Evolutionary conservation across 768 basidiomycete genomes (phyloP).

Genomic region (Boletus eberwhitei): DNA sequence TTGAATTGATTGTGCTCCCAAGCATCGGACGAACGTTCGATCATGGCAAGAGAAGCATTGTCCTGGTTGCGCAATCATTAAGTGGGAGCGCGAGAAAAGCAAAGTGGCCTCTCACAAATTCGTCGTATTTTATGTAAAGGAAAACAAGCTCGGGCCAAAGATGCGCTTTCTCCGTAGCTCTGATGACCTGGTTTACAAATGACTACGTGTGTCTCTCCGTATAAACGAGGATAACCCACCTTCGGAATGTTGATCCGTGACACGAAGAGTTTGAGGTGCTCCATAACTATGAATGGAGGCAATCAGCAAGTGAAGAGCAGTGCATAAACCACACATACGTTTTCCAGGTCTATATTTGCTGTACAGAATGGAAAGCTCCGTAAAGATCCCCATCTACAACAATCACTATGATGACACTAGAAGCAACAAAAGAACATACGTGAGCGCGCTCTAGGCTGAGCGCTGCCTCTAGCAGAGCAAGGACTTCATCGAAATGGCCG

Average conservation of each 20-base stretch:
- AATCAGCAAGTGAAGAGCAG: background rate
- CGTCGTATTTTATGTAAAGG: constrained; percentile 97
- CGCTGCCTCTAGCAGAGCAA: constrained; percentile 89
- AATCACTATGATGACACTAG: constrained; percentile 12
- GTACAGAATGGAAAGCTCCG: constrained; percentile 86
- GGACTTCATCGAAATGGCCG: constrained; percentile 93
- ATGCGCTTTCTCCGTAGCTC: constrained; percentile 92
- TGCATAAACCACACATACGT: constrained; percentile 47
- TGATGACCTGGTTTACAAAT: constrained; percentile 63
- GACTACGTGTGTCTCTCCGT: background rate
- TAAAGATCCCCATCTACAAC: constrained; percentile 90
- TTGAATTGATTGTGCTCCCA: constrained; percentile 99
- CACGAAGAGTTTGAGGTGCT: constrained; percentile 95
- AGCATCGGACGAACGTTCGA: constrained; percentile 95
- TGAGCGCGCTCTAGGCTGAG: constrained; percentile 96
- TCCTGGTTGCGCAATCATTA: constrained; percentile 48
- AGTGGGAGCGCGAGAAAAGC: background rate
- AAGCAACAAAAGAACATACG: constrained; percentile 35
- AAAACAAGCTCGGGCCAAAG: constrained; percentile 99
- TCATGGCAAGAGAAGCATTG: constrained; percentile 97
- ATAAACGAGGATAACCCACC: constrained; percentile 31
- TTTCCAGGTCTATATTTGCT: constrained; percentile 96
- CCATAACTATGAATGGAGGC: constrained; percentile 70
- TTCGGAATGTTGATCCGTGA: constrained; percentile 98
- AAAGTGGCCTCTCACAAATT: constrained; percentile 56